A percentile compares a stretch with the other conserved stretches of the same genome.
These are phyloP conservation scores for Irpex sp. DNA, from an alignment of 1,284 basidiomycete genomes.

Conservation along the genomic window DNA sequence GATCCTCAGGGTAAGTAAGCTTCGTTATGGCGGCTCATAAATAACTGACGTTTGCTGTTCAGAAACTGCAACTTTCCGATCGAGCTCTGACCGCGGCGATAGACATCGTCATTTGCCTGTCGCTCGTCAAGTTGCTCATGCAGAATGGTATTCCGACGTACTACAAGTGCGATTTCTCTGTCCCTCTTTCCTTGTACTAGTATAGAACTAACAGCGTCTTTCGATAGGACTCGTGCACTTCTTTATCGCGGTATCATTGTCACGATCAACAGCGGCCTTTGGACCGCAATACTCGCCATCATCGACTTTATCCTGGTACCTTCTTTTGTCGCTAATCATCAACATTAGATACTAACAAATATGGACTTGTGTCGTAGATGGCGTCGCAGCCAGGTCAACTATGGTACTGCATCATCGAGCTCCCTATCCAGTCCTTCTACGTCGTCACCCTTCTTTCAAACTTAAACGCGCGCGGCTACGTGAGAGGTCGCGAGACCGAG, in stretches of 20 bases:
- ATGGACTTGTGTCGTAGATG: background rate
- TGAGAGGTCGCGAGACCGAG: background rate
- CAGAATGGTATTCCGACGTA: background rate
- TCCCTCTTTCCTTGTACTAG: background rate
- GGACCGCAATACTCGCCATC: slow-evolving; percentile 3
- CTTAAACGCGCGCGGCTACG: slow-evolving; percentile 14
- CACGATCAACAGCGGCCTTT: slow-evolving; percentile 8
- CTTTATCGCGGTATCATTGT: background rate
- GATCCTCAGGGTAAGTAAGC: background rate
- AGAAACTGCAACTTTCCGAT: background rate
- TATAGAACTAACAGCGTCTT: background rate
- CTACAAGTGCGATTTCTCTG: background rate
- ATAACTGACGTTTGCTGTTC: background rate
- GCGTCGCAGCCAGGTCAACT: background rate
- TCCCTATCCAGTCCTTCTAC: slow-evolving; percentile 12
- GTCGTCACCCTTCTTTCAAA: slow-evolving; percentile 15
- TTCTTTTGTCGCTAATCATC: too few relatives aligned
- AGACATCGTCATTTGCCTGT: background rate
- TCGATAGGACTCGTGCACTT: background rate
- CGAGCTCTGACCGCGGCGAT: background rate
- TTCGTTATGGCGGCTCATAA: background rate
- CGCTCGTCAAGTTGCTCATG: background rate
- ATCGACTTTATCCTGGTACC: slow-evolving; percentile 5
- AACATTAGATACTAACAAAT: too few relatives aligned
- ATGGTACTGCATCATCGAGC: slow-evolving; percentile 8